A percentile compares a stretch with the other conserved stretches of the same genome.
Evolutionary conservation across 169 alveolate genomes (phyloP).

Genomic region (Plasmodium relictum): DNA sequence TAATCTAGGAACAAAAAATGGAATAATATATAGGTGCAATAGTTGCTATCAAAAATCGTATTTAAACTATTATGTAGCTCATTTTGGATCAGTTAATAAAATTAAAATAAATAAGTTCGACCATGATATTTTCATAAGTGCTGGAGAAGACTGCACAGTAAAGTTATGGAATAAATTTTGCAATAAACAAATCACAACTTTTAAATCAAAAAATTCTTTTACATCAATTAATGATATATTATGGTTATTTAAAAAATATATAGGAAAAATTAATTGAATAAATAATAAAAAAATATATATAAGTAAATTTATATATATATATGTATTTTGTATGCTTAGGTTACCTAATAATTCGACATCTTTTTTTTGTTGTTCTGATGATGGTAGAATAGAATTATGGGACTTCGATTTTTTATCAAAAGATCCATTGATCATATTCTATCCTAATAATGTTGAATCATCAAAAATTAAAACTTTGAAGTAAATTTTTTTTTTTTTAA

Average conservation of each 20-base stretch:
- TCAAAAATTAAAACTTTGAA: constrained; percentile 53
- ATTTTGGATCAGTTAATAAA: constrained; percentile 72
- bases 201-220: constrained; percentile 70
- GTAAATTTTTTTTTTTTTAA: constrained; percentile 16
- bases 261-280: not conserved
- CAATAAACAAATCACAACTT: constrained; percentile 63
- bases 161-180: constrained; percentile 67
- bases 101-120: constrained; percentile 65
- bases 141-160: constrained; percentile 74
- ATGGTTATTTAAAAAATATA: constrained; percentile 31
- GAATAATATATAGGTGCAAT: constrained; percentile 74
- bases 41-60: constrained; percentile 74
- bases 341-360: constrained; percentile 75
- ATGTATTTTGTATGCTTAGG: constrained; percentile 10
- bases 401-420: constrained; percentile 73
- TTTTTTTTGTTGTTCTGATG: constrained; percentile 74
- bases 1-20: constrained; percentile 64
- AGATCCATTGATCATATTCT: constrained; percentile 68
- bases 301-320: not conserved
- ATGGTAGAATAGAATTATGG: constrained; percentile 76
- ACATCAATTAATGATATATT: constrained; percentile 67
- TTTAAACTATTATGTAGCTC: constrained; percentile 63
- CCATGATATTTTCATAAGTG: constrained; percentile 74
- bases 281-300: not conserved
- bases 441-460: constrained; percentile 53